Evolutionary conservation across 345 rosid species (phyloP), one percentile per base, ranked within the genome.

Genomic region (Anacardium occidentale): DNA sequence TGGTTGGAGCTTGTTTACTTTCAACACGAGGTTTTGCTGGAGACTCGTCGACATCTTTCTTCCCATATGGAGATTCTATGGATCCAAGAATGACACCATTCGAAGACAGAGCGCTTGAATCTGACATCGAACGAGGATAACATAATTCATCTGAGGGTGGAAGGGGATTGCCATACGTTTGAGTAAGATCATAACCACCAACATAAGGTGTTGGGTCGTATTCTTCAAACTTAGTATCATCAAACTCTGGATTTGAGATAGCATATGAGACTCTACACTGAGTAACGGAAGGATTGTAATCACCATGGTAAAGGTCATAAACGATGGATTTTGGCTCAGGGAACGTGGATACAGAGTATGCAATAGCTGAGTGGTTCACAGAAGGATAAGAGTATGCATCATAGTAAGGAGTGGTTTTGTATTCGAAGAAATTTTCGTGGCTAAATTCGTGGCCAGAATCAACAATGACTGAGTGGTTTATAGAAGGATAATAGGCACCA

Each of bases 171-270:
- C 98, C 97, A 56, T 90, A 94, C 10, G 90, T 81, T 60, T 62
- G 70, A 77, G 71, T 79, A 15, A 57, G 77, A 63, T 91, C 91
- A 45, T 84, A 90, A 37, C 97, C 96, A 45, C 98, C 97, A 10
- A 64, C 83, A 29, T 84, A 94, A 74, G 98, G 96, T 3, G 91
- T 90, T 15, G 94, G 83, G 59, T 91, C 97, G 26, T 86, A 88
- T 0, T 94, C 96, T 2, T 88, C 90, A 22, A 86, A 90, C 0
- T 72, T 89, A 24, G 84, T 75, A 67, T 77, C 86, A 44, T 84
- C 80, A 66, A 84, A 87, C 44, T 76, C 90, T 0, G 78, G 67
- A 37, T 76, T 89, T 1, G 77, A 69, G 48, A 83, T 86, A 15
- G 88, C 79, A 73, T 78, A 61, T 37, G 85, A 84, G 58, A 88